A percentile compares a stretch with the other conserved stretches of the same genome.
Evolutionary conservation across 805 yeast species (phyloP).

Genomic region (Kluyveromyces wickerhamii): DNA sequence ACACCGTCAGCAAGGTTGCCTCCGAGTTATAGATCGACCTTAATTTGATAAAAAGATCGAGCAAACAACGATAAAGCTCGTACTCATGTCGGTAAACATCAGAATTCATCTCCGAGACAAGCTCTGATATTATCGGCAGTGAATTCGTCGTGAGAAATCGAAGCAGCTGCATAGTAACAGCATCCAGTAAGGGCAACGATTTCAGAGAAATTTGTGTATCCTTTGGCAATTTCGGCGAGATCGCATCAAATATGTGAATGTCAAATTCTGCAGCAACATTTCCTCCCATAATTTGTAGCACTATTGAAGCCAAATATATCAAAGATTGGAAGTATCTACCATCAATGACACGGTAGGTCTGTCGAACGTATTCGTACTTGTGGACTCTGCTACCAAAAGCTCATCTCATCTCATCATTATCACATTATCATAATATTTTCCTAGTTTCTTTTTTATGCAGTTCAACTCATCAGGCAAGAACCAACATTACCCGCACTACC

Average conservation of each 20-base stretch:
- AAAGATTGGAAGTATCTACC: too few species aligned
- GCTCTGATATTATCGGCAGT: conserved; percentile 63
- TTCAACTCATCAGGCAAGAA: neutral
- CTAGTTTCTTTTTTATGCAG: neutral
- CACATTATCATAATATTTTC: neutral
- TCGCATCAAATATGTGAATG: conserved; percentile 12
- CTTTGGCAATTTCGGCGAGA: conserved; percentile 25
- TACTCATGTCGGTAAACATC: conserved; percentile 58
- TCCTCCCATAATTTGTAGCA: too few species aligned
- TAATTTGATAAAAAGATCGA: conserved; percentile 72
- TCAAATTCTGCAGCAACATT: neutral
- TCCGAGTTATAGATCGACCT: conserved; percentile 58
- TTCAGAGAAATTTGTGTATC: conserved; percentile 59
- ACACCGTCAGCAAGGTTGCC: conserved; percentile 64
- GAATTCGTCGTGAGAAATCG: conserved; percentile 66
- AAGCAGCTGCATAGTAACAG: conserved; percentile 71
- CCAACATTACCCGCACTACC: neutral
- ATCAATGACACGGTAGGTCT: too few species aligned
- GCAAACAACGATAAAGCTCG: conserved; percentile 52
- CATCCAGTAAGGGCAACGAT: conserved; percentile 70
- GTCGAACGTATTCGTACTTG: too few species aligned
- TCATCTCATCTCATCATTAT: neutral
- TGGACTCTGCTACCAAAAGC: neutral
- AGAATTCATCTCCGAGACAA: conserved; percentile 47
- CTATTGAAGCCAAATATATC: too few species aligned